These are phyloP conservation scores for Lyophyllum semitale DNA, from an alignment of 768 basidiomycete species.

Conservation along the genomic window DNA sequence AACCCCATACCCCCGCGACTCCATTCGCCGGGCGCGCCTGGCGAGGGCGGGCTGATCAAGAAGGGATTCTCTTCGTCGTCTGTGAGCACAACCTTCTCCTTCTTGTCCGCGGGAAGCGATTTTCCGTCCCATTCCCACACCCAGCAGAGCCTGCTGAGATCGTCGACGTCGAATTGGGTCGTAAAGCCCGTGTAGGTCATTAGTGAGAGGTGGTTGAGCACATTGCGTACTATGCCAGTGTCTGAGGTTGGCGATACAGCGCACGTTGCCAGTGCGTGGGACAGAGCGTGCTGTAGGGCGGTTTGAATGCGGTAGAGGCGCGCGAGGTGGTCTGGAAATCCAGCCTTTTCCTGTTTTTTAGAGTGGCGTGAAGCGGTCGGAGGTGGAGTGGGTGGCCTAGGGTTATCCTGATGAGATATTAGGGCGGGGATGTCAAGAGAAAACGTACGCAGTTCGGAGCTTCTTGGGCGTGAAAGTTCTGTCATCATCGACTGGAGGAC, in stretches of 20 bases:
- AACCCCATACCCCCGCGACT: constrained; percentile 80
- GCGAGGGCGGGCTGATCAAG: constrained; percentile 38
- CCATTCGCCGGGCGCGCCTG: constrained; percentile 60
- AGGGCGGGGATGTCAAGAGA: not conserved
- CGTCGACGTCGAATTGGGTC: constrained; percentile 65
- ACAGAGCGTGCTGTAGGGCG: constrained; percentile 78
- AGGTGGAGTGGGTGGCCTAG: constrained; percentile 62
- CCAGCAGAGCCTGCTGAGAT: constrained; percentile 80
- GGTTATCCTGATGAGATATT: constrained; percentile 5
- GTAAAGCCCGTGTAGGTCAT: constrained; percentile 68
- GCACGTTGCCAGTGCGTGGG: constrained; percentile 82
- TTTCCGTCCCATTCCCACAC: constrained; percentile 85
- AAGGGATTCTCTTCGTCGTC: constrained; percentile 75
- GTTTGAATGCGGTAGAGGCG: constrained; percentile 68
- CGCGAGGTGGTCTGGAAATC: constrained; percentile 58
- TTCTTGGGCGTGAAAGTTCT: constrained; percentile 67
- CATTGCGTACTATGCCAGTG: constrained; percentile 74
- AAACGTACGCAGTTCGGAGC: constrained; percentile 55
- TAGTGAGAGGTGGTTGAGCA: constrained; percentile 76
- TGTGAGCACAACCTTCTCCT: not conserved
- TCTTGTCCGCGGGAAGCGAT: constrained; percentile 29
- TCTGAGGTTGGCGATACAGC: constrained; percentile 77
- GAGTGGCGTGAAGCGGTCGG: constrained; percentile 42
- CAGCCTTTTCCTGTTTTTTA: constrained; percentile 18
- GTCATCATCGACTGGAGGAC: constrained; percentile 55